These are phyloP conservation scores for Aspergillus wentii DNA, from an alignment of 495 filamentous ascomycete genomes.

Conservation along the genomic window DNA sequence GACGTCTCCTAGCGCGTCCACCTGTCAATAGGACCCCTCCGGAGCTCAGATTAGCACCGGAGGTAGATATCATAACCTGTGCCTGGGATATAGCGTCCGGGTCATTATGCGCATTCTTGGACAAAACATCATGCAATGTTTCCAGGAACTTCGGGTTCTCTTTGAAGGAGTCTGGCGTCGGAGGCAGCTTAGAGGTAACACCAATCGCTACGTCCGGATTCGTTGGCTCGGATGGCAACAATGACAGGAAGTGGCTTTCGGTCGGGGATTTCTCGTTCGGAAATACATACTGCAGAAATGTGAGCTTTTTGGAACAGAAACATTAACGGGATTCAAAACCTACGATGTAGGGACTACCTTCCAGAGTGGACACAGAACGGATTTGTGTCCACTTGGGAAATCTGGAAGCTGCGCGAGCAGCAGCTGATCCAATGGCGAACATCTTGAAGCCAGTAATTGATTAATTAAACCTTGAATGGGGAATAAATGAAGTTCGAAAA, in stretches of 20 bases:
- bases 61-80: conserved; percentile 69
- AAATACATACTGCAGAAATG: conserved; percentile 63
- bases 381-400: conserved; percentile 22
- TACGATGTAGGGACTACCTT: conserved; percentile 53
- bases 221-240: conserved; percentile 71
- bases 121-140: conserved; percentile 70
- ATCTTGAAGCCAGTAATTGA: conserved; percentile 13
- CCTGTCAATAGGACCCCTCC: conserved; percentile 59
- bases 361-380: conserved; percentile 46
- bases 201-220: conserved; percentile 68
- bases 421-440: conserved; percentile 19
- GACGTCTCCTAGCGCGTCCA: conserved; percentile 29
- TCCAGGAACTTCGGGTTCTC: conserved; percentile 73
- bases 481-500: conserved; percentile 12
- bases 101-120: conserved; percentile 65
- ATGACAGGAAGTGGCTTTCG: conserved; percentile 57
- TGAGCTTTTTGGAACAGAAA: conserved; percentile 18
- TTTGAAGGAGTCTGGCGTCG: conserved; percentile 68
- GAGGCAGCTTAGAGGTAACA: conserved; percentile 64
- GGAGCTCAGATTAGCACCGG: conserved; percentile 64
- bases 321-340: conserved; percentile 8
- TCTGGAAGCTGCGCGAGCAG: conserved; percentile 14
- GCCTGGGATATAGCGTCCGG: conserved; percentile 71
- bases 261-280: conserved; percentile 39
- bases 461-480: conserved; percentile 5